Base-by-base conservation (phyloP, 108 stramenopile species). In the Pseudonitzschia pungens region DNA sequence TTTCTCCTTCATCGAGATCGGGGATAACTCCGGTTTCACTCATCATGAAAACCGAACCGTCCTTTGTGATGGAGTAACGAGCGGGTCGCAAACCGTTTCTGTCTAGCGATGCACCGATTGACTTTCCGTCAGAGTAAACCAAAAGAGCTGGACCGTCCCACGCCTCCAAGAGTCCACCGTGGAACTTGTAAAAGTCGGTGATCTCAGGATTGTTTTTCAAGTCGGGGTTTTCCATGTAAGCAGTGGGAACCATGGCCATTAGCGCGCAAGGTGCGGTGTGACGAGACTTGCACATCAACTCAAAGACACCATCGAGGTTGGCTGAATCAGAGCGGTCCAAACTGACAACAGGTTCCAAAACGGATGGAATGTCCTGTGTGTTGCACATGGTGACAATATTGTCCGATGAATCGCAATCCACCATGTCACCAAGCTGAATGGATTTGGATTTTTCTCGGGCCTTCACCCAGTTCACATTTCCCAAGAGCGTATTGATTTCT, bases 81-180 rank as follows among this genome's bases (percentile, higher is more conserved):
- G 94, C 95, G 20, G 97, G 97, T 57, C 97, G 90, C 26, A 97
- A 77, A 53, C 97, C 97, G 76, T 97, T 97, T 43, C 97, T 78
- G 76, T 97, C 97, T 11, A 97, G 68, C 54, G 88, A 87, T 16
- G 97, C 97, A 42, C 95, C 97, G 69, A 96, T 91, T 27, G 85
- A 86, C 79, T 92, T 94, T 53, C 98, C 98, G 79, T 99, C 97
- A 18, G 94, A 94, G 75, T 87, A 99, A 0, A 96, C 93, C 24
- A 99, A 75, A 53, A 96, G 91, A 40, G 98, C 98, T 32, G 98
- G 98, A 21, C 98, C 98, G 74, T 99, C 98, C 98, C 98, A 99
- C 10, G 97, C 96, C 82, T 99, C 98, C 70, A 96, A 81, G 21
- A 97, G 80, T 53, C 95, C 94, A 48, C 95, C 91, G 70, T 99